Evolutionary conservation across 1,284 basidiomycete species (phyloP), one percentile per base, ranked within the genome.

Genomic region (Sanghuangporus sanghuang): DNA sequence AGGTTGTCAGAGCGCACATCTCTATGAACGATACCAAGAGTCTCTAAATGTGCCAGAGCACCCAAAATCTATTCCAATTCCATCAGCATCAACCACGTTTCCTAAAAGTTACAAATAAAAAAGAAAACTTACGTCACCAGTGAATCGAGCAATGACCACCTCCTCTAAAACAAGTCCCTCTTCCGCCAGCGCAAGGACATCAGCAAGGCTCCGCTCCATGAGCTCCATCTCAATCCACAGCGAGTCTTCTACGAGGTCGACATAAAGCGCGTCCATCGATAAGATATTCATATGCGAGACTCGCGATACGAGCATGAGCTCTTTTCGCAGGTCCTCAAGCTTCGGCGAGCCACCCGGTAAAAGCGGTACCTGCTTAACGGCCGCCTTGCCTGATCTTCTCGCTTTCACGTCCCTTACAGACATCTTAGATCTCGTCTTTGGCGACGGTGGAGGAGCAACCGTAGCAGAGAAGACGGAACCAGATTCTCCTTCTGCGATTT

Each of bases 171-270:
- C 76, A 42, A 89, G 73, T 0, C 87, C 87, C 61, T 83, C 79
- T 27, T 77, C 81, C 3, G 83, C 81, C 36, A 90, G 71, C 35
- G 77, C 82, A 27, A 92, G 79, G 40, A 92, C 80, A 72, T 93
- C 91, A 67, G 90, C 90, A 66, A 93, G 75, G 70, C 89, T 92
- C 65, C 89, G 79, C 70, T 92, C 89, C 90, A 92, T 92, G 35
- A 92, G 80, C 71, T 92, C 90, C 91, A 93, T 93, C 64, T 86
- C 78, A 58, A 93, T 85, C 90, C 91, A 93, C 50, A 93, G 73
- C 64, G 84, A 81, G 68, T 87, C 85, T 61, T 86, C 86, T 38
- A 77, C 76, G 9, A 85, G 71, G 69, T 87, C 84, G 23, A 90
- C 85, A 72, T 90, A 91, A 32, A 90, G 72, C 46, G 79, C 82